Percentiles rank a stretch among this genome's conserved stretches.
Evolutionary conservation across 352 stramenopile genomes (phyloP).

Genomic region (Globisporangium takayamanum): DNA sequence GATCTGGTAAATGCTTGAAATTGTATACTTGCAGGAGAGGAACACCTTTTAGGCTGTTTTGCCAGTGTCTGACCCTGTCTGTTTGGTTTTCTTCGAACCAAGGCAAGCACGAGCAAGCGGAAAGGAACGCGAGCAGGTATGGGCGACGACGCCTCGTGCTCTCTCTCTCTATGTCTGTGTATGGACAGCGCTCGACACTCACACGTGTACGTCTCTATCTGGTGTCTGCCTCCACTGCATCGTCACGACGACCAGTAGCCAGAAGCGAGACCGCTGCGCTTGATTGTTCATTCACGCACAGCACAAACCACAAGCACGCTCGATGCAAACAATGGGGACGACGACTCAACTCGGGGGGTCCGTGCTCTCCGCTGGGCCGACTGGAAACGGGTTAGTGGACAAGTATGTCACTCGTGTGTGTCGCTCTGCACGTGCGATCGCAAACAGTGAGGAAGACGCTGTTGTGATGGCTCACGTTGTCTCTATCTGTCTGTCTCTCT

Average conservation of each 20-base stretch:
- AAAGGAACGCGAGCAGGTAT: neutral
- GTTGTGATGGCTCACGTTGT: neutral
- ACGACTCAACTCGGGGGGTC: slow-evolving; percentile 43
- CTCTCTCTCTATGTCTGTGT: no score
- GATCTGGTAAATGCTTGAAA: neutral
- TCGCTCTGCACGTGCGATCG: neutral
- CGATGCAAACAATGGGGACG: slow-evolving; percentile 23
- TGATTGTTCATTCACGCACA: neutral
- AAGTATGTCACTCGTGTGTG: slow-evolving; percentile 20
- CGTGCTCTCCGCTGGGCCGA: slow-evolving; percentile 51
- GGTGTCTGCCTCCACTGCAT: neutral
- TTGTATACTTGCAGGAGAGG: neutral
- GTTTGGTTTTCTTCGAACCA: no score
- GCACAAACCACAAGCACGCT: neutral
- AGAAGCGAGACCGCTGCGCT: no score
- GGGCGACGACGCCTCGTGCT: no score
- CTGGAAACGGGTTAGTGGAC: slow-evolving; percentile 49
- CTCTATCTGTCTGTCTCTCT: slow-evolving; percentile 2
- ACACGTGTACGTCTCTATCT: neutral
- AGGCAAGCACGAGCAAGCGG: neutral
- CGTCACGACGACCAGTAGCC: neutral
- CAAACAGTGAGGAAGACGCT: neutral
- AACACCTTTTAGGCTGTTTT: neutral
- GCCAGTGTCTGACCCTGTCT: neutral
- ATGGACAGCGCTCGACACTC: neutral